Evolutionary conservation across 495 filamentous ascomycete genomes (phyloP).

Genomic region (Annulohypoxylon nitens): DNA sequence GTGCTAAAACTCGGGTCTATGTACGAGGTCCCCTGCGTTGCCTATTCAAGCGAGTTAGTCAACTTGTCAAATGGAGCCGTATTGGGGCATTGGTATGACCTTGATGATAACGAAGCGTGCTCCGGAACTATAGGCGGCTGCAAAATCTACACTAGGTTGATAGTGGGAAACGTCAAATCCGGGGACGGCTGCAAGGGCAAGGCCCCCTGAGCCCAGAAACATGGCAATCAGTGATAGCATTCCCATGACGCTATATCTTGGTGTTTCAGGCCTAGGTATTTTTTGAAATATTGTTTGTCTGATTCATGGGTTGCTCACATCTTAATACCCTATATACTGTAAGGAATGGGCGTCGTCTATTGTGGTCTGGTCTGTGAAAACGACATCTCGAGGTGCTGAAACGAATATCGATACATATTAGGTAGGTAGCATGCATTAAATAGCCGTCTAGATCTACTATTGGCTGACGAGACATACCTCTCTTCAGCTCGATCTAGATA

Average conservation of each 20-base stretch:
- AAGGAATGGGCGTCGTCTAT: neutral
- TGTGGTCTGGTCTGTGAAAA: neutral
- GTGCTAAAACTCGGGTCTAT: constrained; percentile 65
- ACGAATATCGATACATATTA: constrained; percentile 1
- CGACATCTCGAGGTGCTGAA: neutral
- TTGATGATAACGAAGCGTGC: constrained; percentile 80
- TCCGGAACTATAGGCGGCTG: constrained; percentile 65
- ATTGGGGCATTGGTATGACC: constrained; percentile 48
- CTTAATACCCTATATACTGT: constrained; percentile 14
- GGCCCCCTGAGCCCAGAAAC: constrained; percentile 38
- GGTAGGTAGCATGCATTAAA: constrained; percentile 24
- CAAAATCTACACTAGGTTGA: constrained; percentile 69
- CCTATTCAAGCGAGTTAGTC: constrained; percentile 52
- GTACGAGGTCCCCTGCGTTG: constrained; percentile 71
- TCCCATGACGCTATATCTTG: neutral
- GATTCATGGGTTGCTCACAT: neutral
- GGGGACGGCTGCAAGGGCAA: constrained; percentile 63
- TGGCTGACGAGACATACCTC: constrained; percentile 1
- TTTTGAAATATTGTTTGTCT: neutral
- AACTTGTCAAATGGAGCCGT: neutral
- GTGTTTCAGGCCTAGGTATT: neutral
- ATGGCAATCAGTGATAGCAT: constrained; percentile 34
- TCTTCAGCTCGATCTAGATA: constrained; percentile 23
- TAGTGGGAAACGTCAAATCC: constrained; percentile 77
- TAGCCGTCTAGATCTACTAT: neutral